Conservation (phyloP, 2,329 filamentous ascomycete species). For the Aspergillus tanneri region DNA sequence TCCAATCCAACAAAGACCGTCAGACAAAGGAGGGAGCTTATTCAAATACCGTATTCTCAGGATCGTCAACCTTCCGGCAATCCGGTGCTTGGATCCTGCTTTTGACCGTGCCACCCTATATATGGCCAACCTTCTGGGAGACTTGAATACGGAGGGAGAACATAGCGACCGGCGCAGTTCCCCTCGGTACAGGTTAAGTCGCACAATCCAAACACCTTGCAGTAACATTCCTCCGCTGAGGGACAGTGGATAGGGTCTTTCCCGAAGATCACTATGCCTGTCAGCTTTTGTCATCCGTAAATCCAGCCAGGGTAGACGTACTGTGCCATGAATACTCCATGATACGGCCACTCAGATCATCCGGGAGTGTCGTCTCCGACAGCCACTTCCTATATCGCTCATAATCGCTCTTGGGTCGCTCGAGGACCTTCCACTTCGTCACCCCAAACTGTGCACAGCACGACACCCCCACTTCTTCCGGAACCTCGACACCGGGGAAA, state of each 20-base stretch:
- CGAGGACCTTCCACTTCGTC: conserved; percentile 47
- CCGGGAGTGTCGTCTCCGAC: conserved; percentile 45
- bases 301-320: conserved; percentile 31
- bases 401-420: conserved; percentile 51
- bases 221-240: conserved; percentile 62
- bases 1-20: neutral
- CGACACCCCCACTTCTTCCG: conserved; percentile 49
- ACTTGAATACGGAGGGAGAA: conserved; percentile 56
- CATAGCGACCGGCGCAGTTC: conserved; percentile 58
- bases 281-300: conserved; percentile 8
- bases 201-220: conserved; percentile 65
- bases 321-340: conserved; percentile 63
- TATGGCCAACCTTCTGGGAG: conserved; percentile 64
- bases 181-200: conserved; percentile 44
- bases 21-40: neutral
- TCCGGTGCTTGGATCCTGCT: conserved; percentile 34
- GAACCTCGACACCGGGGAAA: conserved; percentile 44
- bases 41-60: neutral
- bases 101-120: conserved; percentile 51
- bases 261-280: conserved; percentile 56
- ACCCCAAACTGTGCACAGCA: conserved; percentile 59
- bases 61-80: conserved; percentile 25
- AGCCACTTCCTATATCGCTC: conserved; percentile 52
- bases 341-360: conserved; percentile 53
- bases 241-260: conserved; percentile 61